Percentiles rank a stretch among this genome's conserved stretches.
Evolutionary conservation across 441 rosid genomes (phyloP).

Genomic region (Manihot esculenta): DNA sequence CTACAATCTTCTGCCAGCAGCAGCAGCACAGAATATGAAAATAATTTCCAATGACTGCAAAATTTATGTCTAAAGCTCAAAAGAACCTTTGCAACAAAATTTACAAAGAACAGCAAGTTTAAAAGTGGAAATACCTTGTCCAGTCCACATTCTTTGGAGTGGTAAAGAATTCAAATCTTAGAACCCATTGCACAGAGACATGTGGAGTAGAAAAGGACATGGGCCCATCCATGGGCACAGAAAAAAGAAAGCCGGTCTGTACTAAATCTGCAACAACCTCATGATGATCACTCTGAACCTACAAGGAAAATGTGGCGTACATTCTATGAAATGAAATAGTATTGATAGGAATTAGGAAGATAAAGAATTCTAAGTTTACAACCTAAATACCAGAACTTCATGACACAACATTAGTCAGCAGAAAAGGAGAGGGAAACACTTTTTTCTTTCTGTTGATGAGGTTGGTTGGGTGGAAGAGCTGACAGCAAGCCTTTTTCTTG

Average conservation of each 20-base stretch:
- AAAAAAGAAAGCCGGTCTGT: conserved; percentile 93
- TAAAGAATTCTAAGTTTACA: conserved; percentile 8
- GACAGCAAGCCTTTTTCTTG: neutral
- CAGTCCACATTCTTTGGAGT: conserved; percentile 83
- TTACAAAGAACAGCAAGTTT: neutral
- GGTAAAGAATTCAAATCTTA: conserved; percentile 85
- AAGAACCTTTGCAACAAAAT: conserved; percentile 6
- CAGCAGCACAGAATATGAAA: neutral
- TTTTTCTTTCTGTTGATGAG: neutral
- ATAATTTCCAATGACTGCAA: neutral
- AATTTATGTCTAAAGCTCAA: neutral
- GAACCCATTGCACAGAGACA: conserved; percentile 85
- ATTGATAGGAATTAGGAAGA: neutral
- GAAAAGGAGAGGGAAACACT: neutral
- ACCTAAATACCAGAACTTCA: conserved; percentile 13
- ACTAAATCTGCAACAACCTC: conserved; percentile 93
- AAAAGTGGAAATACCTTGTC: conserved; percentile 54
- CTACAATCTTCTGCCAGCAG: neutral
- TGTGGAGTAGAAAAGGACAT: conserved; percentile 89
- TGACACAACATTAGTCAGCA: neutral
- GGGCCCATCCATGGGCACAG: conserved; percentile 92
- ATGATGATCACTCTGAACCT: conserved; percentile 95
- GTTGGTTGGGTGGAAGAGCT: neutral
- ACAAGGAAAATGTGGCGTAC: conserved; percentile 21
- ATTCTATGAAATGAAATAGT: neutral